These are phyloP conservation scores for Neofusicoccum kwambonambiense DNA, from an alignment of 2,329 filamentous ascomycete genomes.

Conservation along the genomic window DNA sequence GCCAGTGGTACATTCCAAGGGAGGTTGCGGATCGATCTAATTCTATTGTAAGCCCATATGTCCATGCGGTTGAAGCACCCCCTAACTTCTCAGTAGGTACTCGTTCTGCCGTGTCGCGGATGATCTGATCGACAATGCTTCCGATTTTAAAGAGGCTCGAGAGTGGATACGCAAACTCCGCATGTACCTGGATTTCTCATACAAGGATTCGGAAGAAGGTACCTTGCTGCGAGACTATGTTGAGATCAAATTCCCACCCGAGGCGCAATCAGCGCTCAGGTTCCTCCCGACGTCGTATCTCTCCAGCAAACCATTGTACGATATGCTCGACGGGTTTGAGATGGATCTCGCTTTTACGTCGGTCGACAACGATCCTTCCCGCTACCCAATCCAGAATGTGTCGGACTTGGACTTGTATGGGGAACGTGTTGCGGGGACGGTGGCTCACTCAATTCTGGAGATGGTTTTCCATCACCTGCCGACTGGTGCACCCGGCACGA, in stretches of 20 bases:
- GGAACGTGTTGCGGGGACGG: slow-evolving; percentile 68
- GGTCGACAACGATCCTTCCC: slow-evolving; percentile 19
- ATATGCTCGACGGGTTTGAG: slow-evolving; percentile 66
- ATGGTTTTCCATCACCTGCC: slow-evolving; percentile 60
- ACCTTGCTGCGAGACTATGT: slow-evolving; percentile 36
- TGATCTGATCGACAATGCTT: slow-evolving; percentile 68
- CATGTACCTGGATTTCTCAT: slow-evolving; percentile 57
- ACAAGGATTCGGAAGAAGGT: slow-evolving; percentile 34
- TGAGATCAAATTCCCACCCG: slow-evolving; percentile 51
- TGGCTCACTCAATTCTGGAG: slow-evolving; percentile 67
- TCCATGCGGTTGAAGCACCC: too few species aligned
- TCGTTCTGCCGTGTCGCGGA: slow-evolving; percentile 73
- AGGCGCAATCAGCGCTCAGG: slow-evolving; percentile 55
- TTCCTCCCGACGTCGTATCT: slow-evolving; percentile 60
- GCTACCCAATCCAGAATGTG: slow-evolving; percentile 59
- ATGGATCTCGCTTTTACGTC: slow-evolving; percentile 62
- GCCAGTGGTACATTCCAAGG: slow-evolving; percentile 69
- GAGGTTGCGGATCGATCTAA: slow-evolving; percentile 64
- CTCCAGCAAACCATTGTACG: slow-evolving; percentile 59
- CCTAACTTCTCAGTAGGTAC: slow-evolving; percentile 50
- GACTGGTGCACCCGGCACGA: slow-evolving; percentile 22
- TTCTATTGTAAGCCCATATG: slow-evolving; percentile 54
- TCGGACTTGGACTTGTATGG: slow-evolving; percentile 62
- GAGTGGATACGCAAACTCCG: slow-evolving; percentile 60
- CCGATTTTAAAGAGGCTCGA: slow-evolving; percentile 51